Percentiles rank a stretch among this genome's conserved stretches.
These are phyloP conservation scores for Russula sp. DNA, from an alignment of 768 basidiomycete species.

Conservation along the genomic window DNA sequence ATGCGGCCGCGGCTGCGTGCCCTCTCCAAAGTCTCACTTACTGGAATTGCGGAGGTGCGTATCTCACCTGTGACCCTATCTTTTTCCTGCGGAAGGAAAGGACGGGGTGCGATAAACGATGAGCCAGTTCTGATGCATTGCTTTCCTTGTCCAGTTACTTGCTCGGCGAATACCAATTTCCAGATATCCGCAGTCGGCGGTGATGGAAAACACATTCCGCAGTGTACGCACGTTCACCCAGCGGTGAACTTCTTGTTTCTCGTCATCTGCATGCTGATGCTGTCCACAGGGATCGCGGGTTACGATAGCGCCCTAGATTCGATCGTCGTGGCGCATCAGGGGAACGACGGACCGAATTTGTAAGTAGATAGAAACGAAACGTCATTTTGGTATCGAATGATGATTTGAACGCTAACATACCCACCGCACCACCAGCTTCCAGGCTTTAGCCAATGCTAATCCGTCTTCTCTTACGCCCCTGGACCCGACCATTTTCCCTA, in stretches of 20 bases:
- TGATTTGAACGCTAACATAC: not conserved
- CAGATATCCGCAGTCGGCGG: not conserved
- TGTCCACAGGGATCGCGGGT: slow-evolving; percentile 40
- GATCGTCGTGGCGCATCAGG: slow-evolving; percentile 57
- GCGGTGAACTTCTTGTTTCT: not conserved
- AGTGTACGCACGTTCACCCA: slow-evolving; percentile 1
- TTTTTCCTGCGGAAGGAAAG: not conserved
- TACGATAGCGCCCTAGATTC: slow-evolving; percentile 50
- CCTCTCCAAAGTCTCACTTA: no score
- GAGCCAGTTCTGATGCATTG: slow-evolving; percentile 1
- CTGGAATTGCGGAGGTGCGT: slow-evolving; percentile 10
- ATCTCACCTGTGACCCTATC: not conserved
- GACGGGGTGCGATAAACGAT: not conserved
- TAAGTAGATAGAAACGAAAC: not conserved
- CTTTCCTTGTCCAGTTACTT: not conserved
- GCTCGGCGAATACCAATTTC: slow-evolving; percentile 1
- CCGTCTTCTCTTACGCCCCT: not conserved
- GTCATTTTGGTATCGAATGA: no score
- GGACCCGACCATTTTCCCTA: not conserved
- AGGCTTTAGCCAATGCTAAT: not conserved
- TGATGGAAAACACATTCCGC: not conserved
- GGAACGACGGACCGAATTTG: slow-evolving; percentile 42
- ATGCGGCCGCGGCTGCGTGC: not conserved
- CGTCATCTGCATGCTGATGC: not conserved
- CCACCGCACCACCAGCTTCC: not conserved